phyloP scores from a whole-genome alignment of 2,329 filamentous ascomycete species.

The Arthroderma sp. region DNA sequence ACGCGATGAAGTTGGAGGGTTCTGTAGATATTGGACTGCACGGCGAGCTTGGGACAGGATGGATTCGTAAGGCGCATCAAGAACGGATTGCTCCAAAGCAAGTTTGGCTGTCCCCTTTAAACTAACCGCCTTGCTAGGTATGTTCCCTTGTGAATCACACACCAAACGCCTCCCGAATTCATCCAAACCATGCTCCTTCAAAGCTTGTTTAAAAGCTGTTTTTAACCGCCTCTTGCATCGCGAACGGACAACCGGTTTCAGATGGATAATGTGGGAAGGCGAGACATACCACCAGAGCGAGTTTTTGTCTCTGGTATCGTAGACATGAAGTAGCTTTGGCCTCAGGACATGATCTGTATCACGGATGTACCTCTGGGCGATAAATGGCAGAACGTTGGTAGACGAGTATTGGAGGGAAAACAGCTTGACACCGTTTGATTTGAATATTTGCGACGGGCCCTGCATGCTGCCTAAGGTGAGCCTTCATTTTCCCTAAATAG shows the following conservation, averaged over 20 bases:
- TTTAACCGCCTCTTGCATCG: constrained; percentile 32
- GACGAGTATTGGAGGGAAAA: constrained; percentile 14
- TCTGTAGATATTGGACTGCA: too few species aligned
- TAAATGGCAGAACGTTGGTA: constrained; percentile 14
- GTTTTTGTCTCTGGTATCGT: constrained; percentile 25
- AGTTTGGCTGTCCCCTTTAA: too few species aligned
- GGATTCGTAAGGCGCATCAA: too few species aligned
- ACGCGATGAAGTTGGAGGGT: too few species aligned
- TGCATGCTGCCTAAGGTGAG: too few species aligned
- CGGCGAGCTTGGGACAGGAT: too few species aligned
- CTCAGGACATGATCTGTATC: constrained; percentile 1
- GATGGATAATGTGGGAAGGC: constrained; percentile 15
- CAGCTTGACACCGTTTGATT: constrained; percentile 12
- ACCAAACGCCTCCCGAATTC: constrained; percentile 15
- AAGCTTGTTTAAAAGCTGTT: constrained; percentile 32
- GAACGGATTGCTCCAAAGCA: too few species aligned
- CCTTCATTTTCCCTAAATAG: too few species aligned
- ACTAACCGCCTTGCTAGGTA: too few species aligned
- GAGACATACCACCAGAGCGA: constrained; percentile 38
- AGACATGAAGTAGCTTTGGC: constrained; percentile 15
- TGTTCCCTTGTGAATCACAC: background rate
- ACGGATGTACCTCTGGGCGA: constrained; percentile 20
- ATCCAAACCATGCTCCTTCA: constrained; percentile 36
- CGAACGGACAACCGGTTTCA: constrained; percentile 36
- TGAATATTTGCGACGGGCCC: too few species aligned